phyloP scores from a whole-genome alignment of 2,329 filamentous ascomycete genomes.

The Hymenoscyphus fraxineus region DNA sequence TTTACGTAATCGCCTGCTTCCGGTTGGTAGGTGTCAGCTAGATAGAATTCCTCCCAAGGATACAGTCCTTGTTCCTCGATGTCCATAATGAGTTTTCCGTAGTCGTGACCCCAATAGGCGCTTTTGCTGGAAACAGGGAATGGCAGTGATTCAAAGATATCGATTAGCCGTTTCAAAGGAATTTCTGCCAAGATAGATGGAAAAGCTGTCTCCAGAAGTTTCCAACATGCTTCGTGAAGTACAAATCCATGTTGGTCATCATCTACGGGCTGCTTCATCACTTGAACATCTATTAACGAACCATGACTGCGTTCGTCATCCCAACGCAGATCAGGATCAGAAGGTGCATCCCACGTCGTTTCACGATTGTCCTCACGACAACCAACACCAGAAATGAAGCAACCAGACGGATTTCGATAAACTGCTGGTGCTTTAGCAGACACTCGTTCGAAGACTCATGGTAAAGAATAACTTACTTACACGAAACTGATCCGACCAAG shows the following conservation, averaged over 20 bases:
- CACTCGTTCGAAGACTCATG: neutral
- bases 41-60: neutral
- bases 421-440: neutral
- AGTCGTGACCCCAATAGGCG: neutral
- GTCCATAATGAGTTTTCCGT: neutral
- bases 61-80: neutral
- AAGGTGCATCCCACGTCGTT: neutral
- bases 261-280: neutral
- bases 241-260: neutral
- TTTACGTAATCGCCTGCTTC: neutral
- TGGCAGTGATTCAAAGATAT: neutral
- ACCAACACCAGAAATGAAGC: neutral
- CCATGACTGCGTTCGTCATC: neutral
- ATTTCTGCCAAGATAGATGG: neutral
- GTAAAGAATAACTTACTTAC: neutral
- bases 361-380: neutral
- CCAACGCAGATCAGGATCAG: neutral
- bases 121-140: neutral
- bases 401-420: neutral
- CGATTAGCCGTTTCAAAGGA: neutral
- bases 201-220: neutral
- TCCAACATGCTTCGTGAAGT: neutral
- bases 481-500: neutral
- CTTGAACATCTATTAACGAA: neutral
- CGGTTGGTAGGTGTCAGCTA: neutral